These are phyloP conservation scores for Adiantum capillusveneris DNA, from an alignment of 75 land plant genomes.

Conservation along the genomic window DNA sequence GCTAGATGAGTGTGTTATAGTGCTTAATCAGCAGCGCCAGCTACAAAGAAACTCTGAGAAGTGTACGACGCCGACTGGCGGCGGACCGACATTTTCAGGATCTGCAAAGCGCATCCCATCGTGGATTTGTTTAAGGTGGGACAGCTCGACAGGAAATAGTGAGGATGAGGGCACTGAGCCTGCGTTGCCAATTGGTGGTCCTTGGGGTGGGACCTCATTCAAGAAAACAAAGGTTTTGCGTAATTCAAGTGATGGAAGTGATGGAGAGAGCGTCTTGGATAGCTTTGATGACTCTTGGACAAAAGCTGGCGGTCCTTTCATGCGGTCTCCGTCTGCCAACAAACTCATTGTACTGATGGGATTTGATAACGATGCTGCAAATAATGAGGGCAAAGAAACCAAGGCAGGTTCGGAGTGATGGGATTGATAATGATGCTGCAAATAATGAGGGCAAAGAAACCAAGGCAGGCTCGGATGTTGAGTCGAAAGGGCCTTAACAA, in stretches of 20 bases:
- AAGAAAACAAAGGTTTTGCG: slow-evolving; percentile 1
- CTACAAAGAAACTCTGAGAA: slow-evolving; percentile 8
- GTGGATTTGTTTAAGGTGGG: slow-evolving; percentile 14
- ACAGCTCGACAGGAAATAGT: slow-evolving; percentile 15
- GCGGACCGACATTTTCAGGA: background rate
- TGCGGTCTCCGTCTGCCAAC: slow-evolving; percentile 22
- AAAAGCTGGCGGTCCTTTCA: slow-evolving; percentile 24
- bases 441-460: too few relatives aligned
- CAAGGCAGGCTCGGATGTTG: too few relatives aligned
- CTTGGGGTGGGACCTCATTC: slow-evolving; percentile 22
- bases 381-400: too few relatives aligned
- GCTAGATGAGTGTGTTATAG: slow-evolving; percentile 35
- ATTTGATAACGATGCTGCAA: background rate
- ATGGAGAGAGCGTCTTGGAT: slow-evolving; percentile 15
- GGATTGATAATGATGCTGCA: slow-evolving; percentile 3
- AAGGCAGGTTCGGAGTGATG: background rate
- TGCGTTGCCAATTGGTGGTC: slow-evolving; percentile 13
- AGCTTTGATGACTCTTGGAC: slow-evolving; percentile 20
- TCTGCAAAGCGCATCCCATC: slow-evolving; percentile 24
- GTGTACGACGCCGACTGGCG: background rate
- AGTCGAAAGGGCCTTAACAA: too few relatives aligned
- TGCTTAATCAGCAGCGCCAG: slow-evolving; percentile 17
- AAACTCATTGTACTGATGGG: slow-evolving; percentile 10
- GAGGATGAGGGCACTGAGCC: slow-evolving; percentile 12
- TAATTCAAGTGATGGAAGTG: slow-evolving; percentile 17